Percentiles rank a stretch among this genome's conserved stretches.
phyloP scores from a whole-genome alignment of 2,329 filamentous ascomycete species.

The Anthostomella pinea region DNA sequence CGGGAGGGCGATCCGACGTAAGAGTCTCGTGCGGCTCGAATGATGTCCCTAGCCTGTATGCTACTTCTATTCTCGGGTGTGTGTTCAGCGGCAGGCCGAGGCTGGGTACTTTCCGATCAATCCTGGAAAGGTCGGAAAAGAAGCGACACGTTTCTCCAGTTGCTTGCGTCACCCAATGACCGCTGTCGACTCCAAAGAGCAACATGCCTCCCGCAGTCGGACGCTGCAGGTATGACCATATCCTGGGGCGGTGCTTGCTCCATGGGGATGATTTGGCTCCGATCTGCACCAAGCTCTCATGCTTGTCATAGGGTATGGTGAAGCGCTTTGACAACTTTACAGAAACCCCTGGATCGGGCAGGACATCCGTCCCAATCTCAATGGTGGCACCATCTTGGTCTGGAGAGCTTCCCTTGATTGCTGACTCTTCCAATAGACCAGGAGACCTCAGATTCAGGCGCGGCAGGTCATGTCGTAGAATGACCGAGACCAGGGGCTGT shows the following conservation, averaged over 20 bases:
- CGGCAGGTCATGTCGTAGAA: constrained; percentile 40
- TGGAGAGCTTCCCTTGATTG: not conserved
- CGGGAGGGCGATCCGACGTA: constrained; percentile 7
- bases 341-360: constrained; percentile 38
- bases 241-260: constrained; percentile 22
- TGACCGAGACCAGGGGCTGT: constrained; percentile 36
- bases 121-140: constrained; percentile 32
- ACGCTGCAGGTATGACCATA: constrained; percentile 34
- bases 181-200: constrained; percentile 41
- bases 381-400: constrained; percentile 26
- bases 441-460: not conserved
- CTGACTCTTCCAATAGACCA: not conserved
- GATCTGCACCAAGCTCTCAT: constrained; percentile 37
- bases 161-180: constrained; percentile 37
- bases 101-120: constrained; percentile 28
- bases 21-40: not conserved
- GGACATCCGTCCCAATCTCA: constrained; percentile 37
- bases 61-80: constrained; percentile 40
- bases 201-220: constrained; percentile 33
- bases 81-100: constrained; percentile 27
- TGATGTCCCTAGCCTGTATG: constrained; percentile 33
- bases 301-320: constrained; percentile 23
- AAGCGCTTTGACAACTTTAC: constrained; percentile 36
- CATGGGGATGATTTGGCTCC: constrained; percentile 26
- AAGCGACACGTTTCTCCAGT: constrained; percentile 31